Evolutionary conservation across 495 filamentous ascomycete genomes (phyloP).

Genomic region (Xylaria sp.): DNA sequence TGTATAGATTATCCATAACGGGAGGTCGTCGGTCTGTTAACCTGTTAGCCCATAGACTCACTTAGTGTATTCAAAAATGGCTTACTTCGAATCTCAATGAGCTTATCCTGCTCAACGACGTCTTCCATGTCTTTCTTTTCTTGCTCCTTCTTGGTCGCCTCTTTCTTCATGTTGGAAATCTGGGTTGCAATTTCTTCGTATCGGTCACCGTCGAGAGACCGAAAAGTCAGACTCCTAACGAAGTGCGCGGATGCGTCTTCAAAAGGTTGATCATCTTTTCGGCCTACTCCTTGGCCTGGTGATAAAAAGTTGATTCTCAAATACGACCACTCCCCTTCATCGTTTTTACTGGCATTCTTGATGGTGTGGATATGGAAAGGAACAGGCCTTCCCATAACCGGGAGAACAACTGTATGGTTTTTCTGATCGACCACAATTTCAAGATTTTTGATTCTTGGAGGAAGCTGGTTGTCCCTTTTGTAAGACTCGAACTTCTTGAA

Average conservation of each 20-base stretch:
- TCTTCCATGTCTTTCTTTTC: slow-evolving; percentile 99
- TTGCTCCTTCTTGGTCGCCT: slow-evolving; percentile 85
- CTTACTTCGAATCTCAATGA: slow-evolving; percentile 87
- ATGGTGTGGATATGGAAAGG: slow-evolving; percentile 99
- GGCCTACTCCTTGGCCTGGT: slow-evolving; percentile 94
- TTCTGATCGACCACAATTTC: slow-evolving; percentile 89
- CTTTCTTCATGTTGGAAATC: slow-evolving; percentile 93
- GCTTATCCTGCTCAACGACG: slow-evolving; percentile 99
- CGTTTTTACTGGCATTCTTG: slow-evolving; percentile 95
- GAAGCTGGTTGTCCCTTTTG: slow-evolving; percentile 96
- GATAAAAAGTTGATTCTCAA: slow-evolving; percentile 97
- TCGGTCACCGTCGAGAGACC: slow-evolving; percentile 84
- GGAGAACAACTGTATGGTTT: slow-evolving; percentile 87
- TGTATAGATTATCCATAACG: slow-evolving; percentile 87
- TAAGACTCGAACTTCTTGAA: slow-evolving; percentile 99
- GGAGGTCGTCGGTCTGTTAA: slow-evolving; percentile 79
- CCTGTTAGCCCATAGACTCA: slow-evolving; percentile 40
- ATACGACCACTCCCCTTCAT: slow-evolving; percentile 92
- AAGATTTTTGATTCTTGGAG: slow-evolving; percentile 79
- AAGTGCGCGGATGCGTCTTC: slow-evolving; percentile 97
- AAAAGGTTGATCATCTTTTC: slow-evolving; percentile 98
- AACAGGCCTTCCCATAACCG: slow-evolving; percentile 96
- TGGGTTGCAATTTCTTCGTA: slow-evolving; percentile 87
- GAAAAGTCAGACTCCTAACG: slow-evolving; percentile 90
- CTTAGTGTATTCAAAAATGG: not conserved